Conservation (phyloP, 306 rosid genomes). For the Dalbergia cultrata region DNA sequence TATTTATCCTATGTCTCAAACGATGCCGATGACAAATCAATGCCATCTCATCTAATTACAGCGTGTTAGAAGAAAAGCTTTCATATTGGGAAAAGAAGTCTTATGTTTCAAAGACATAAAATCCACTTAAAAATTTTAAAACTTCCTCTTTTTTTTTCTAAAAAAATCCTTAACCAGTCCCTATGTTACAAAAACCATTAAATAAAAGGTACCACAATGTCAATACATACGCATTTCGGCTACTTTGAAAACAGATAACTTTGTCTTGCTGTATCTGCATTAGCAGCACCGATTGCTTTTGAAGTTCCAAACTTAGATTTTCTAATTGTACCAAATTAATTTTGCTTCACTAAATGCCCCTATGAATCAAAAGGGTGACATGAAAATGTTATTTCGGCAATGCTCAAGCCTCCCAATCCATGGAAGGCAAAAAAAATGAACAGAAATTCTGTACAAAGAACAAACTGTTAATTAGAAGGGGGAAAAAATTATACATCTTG, state of each 20-base stretch:
- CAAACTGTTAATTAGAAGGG: constrained; percentile 37
- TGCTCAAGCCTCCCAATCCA: constrained; percentile 45
- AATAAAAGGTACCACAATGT: too few species aligned
- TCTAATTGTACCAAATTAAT: background rate
- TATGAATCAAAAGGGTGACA: constrained; percentile 32
- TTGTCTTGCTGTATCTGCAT: background rate
- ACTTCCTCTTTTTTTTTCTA: too few species aligned
- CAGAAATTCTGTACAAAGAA: constrained; percentile 54
- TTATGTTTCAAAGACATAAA: too few species aligned
- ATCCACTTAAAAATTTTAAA: too few species aligned
- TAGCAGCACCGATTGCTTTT: background rate
- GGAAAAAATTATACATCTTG: constrained; percentile 38
- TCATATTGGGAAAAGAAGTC: too few species aligned
- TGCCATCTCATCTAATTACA: too few species aligned
- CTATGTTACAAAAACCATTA: too few species aligned
- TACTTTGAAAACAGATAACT: background rate
- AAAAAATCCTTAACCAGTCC: too few species aligned
- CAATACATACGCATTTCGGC: too few species aligned
- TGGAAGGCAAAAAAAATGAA: constrained; percentile 44
- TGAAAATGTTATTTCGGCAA: constrained; percentile 43
- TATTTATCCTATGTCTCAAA: too few species aligned
- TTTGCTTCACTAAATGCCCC: constrained; percentile 7
- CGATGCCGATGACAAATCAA: too few species aligned
- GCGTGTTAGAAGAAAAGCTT: too few species aligned
- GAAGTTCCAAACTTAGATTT: background rate